phyloP scores from a whole-genome alignment of 306 rosid genomes.

The Spatholobus suberectus region DNA sequence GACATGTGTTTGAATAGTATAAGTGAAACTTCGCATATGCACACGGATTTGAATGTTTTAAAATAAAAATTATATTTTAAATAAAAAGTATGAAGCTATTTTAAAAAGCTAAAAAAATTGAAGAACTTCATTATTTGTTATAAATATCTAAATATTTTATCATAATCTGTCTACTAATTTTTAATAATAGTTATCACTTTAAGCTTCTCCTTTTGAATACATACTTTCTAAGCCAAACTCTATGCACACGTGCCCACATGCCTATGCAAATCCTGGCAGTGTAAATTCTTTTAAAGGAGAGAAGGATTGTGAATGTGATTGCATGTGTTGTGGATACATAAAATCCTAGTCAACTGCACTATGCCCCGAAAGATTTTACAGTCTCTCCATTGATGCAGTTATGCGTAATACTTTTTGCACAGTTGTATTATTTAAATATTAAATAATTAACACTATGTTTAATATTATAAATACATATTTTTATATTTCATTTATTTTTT shows the following conservation, averaged over 20 bases:
- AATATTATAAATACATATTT: neutral
- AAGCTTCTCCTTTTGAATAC: neutral
- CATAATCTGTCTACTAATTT: neutral
- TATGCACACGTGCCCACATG: constrained; percentile 84
- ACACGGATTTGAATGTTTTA: constrained; percentile 49
- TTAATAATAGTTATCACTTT: neutral
- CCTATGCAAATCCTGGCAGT: constrained; percentile 49
- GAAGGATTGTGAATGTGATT: constrained; percentile 53
- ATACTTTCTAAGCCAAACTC: neutral
- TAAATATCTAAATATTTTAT: neutral
- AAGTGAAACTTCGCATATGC: constrained; percentile 56
- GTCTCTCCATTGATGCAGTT: constrained; percentile 28
- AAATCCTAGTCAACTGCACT: constrained; percentile 59
- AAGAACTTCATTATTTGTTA: neutral
- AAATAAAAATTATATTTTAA: neutral
- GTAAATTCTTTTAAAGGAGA: constrained; percentile 50
- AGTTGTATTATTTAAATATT: neutral
- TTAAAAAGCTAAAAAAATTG: neutral
- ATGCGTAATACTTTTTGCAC: neutral
- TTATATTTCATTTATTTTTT: neutral
- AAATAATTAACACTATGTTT: neutral
- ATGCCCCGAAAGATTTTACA: constrained; percentile 45
- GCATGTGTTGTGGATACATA: constrained; percentile 66
- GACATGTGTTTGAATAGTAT: constrained; percentile 65
- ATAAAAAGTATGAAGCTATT: neutral